Conservation (phyloP, 176 grass and related monocot species). For the Oryza coarctata region DNA sequence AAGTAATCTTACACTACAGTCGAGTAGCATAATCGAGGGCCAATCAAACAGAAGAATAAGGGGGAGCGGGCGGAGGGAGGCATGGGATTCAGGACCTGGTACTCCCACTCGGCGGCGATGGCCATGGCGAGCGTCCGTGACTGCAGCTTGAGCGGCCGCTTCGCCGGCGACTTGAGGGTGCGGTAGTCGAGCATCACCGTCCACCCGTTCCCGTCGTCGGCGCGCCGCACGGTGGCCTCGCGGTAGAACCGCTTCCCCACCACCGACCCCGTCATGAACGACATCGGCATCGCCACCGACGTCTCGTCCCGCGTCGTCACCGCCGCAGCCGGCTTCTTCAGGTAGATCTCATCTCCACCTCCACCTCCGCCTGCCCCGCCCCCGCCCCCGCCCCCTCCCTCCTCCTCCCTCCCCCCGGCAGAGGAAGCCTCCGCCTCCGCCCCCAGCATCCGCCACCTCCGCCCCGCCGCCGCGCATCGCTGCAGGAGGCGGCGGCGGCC, state of each 20-base stretch:
- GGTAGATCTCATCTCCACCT: constrained; percentile 51
- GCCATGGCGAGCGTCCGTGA: constrained; percentile 69
- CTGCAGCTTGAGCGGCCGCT: constrained; percentile 74
- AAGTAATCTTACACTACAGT: background rate
- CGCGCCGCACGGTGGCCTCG: constrained; percentile 60
- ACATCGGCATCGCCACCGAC: constrained; percentile 88
- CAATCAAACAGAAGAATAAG: constrained; percentile 12
- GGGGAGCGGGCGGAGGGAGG: background rate
- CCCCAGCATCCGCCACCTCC: constrained; percentile 32
- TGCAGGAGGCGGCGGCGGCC: constrained; percentile 44
- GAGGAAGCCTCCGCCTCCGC: constrained; percentile 42
- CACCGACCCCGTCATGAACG: constrained; percentile 93
- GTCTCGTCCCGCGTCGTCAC: constrained; percentile 64
- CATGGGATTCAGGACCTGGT: constrained; percentile 57
- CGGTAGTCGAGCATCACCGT: constrained; percentile 99
- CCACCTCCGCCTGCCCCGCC: no score
- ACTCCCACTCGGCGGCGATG: constrained; percentile 94
- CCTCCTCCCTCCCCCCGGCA: background rate
- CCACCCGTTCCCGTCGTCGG: constrained; percentile 96
- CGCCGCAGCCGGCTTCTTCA: constrained; percentile 46
- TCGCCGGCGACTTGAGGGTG: constrained; percentile 87
- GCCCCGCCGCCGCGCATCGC: constrained; percentile 33
- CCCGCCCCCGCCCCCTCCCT: background rate
- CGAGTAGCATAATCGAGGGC: background rate
- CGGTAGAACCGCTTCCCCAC: constrained; percentile 96